Conservation (phyloP, 768 basidiomycete species). For the Boletus reticulatus region DNA sequence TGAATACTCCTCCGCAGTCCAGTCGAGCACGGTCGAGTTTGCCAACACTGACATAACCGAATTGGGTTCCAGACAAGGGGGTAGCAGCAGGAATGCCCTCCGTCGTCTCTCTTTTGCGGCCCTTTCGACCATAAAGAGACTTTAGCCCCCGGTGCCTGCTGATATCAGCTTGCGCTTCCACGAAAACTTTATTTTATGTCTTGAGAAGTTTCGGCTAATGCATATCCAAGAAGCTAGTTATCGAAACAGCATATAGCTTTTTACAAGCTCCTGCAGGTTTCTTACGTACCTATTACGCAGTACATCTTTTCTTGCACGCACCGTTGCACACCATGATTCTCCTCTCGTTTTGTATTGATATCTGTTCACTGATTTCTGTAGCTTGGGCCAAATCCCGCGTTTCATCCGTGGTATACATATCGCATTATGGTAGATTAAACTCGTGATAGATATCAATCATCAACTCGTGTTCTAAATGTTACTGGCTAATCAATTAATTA, state of each 20-base stretch:
- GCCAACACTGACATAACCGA: conserved; percentile 5
- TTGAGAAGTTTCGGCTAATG: not conserved
- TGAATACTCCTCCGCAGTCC: conserved; percentile 23
- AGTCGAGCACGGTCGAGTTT: conserved; percentile 9
- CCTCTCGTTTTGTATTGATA: conserved; percentile 19
- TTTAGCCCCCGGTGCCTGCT: conserved; percentile 1
- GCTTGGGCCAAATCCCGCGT: not conserved
- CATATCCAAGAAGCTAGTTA: not conserved
- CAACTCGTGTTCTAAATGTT: not conserved
- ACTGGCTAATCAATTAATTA: not conserved
- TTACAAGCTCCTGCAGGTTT: too few relatives aligned
- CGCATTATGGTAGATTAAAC: not conserved
- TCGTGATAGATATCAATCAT: not conserved
- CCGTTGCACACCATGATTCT: not conserved
- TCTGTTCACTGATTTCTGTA: not conserved
- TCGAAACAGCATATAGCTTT: too few relatives aligned
- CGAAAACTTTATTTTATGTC: conserved; percentile 2
- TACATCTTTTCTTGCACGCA: not conserved
- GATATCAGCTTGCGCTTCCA: not conserved
- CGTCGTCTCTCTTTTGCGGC: conserved; percentile 32
- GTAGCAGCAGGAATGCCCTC: conserved; percentile 19
- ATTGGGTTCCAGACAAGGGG: conserved; percentile 12
- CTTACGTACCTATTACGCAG: not conserved
- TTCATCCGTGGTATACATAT: not conserved
- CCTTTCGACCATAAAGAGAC: conserved; percentile 29